Conservation (phyloP, 805 yeast species). For the Kodamaea fukazawae region DNA sequence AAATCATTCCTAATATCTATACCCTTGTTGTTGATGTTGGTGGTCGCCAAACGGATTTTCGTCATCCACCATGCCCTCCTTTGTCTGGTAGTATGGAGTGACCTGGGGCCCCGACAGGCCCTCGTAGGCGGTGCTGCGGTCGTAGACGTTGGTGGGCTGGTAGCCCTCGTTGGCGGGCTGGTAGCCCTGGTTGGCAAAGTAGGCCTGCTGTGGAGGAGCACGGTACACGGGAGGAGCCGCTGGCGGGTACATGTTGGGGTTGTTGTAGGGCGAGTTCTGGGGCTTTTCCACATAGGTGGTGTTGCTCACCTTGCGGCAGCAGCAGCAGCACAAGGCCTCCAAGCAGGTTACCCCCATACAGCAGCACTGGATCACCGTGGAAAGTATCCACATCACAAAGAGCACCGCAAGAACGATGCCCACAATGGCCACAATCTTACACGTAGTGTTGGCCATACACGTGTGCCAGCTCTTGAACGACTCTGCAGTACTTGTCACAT, state of each 20-base stretch:
- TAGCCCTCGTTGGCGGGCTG: conserved; percentile 10
- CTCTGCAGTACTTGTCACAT: conserved; percentile 40
- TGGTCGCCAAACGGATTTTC: conserved; percentile 12
- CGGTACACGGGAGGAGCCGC: conserved; percentile 12
- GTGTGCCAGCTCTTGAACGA: conserved; percentile 69
- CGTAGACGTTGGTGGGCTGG: background rate
- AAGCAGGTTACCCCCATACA: conserved; percentile 49
- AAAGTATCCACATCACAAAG: conserved; percentile 53
- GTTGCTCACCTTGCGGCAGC: conserved; percentile 31
- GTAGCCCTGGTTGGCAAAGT: conserved; percentile 15
- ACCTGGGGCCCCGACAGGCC: conserved; percentile 2
- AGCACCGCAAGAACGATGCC: conserved; percentile 61
- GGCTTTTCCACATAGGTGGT: conserved; percentile 15
- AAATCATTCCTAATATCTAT: background rate
- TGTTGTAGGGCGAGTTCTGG: conserved; percentile 22
- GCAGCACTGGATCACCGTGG: conserved; percentile 53
- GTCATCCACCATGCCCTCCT: conserved; percentile 6
- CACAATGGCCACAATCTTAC: conserved; percentile 75
- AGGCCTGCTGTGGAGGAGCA: conserved; percentile 14
- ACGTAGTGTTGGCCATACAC: conserved; percentile 73
- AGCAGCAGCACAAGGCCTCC: conserved; percentile 51
- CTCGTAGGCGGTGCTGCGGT: conserved; percentile 5
- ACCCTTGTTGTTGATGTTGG: conserved; percentile 1
- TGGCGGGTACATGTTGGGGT: conserved; percentile 37
- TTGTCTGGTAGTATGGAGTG: conserved; percentile 3